These are phyloP conservation scores for Leccinum broughii DNA, from an alignment of 768 basidiomycete genomes.

Conservation along the genomic window DNA sequence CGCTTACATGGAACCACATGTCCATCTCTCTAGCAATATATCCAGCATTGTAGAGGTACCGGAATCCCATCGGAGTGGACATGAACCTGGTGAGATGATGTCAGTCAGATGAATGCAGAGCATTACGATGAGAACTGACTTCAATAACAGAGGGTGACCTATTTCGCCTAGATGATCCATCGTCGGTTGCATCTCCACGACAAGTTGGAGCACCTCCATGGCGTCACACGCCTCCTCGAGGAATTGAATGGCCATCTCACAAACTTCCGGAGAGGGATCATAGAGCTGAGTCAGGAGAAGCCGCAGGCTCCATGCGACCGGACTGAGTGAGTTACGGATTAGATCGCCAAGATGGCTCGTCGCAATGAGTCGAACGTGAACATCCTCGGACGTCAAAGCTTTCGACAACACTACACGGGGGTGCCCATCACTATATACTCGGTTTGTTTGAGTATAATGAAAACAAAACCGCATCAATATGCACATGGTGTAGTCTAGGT, in stretches of 20 bases:
- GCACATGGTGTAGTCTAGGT: conserved; percentile 87
- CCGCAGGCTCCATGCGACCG: conserved; percentile 86
- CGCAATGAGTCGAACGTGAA: conserved; percentile 85
- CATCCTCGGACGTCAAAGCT: conserved; percentile 90
- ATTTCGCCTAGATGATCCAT: conserved; percentile 95
- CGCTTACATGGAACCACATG: conserved; percentile 90
- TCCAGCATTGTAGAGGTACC: conserved; percentile 85
- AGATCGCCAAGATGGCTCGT: conserved; percentile 85
- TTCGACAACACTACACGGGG: conserved; percentile 91
- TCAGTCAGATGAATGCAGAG: neutral
- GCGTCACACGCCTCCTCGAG: conserved; percentile 89
- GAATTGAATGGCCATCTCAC: conserved; percentile 85
- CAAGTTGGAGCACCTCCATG: conserved; percentile 78
- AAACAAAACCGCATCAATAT: conserved; percentile 28
- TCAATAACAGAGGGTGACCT: conserved; percentile 83
- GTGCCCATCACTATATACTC: conserved; percentile 79
- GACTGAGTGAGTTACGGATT: conserved; percentile 60
- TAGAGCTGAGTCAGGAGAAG: conserved; percentile 95
- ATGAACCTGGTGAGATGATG: conserved; percentile 65
- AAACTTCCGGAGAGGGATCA: conserved; percentile 88
- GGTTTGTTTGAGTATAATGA: conserved; percentile 4
- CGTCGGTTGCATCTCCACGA: conserved; percentile 93
- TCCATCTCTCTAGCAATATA: conserved; percentile 97
- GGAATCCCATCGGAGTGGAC: conserved; percentile 90
- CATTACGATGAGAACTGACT: conserved; percentile 48